Evolutionary conservation across 2,329 filamentous ascomycete genomes (phyloP), one percentile per base, ranked within the genome.

Genomic region (Aureobasidium melanogenum): DNA sequence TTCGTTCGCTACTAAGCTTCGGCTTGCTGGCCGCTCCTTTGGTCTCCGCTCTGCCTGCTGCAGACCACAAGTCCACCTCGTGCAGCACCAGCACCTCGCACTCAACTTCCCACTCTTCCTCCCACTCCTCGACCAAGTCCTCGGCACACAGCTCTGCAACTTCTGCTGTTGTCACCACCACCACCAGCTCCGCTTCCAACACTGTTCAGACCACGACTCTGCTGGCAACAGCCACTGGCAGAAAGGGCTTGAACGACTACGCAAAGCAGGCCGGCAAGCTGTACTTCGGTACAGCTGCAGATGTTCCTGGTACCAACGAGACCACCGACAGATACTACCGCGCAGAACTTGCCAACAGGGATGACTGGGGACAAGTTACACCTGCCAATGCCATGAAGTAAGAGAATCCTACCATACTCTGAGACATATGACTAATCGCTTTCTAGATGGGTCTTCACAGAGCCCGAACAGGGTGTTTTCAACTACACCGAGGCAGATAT

Each of bases 341-440:
- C 19, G 70, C 73, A 22, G 82, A 86, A 63, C 74, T 86, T 44
- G 78, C 77, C 64, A 75, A 85, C 69, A 73, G 68, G 8, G 73
- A 75, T 50, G 83, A 87, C 67, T 88, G 88, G 67, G 86, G 85
- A 34, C 80, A 85, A 70, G 77, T 87, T 28, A 87, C 85, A 0
- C 84, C 85, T 0, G 82, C 81, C 52, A 88, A 88, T 69, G 79
- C 80, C 2, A 81, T 84, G 70, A 83, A 84, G 56, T 59, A 59
- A 50, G 44, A 56, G 9, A 32, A 4, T 34, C 15, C 24, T 19
- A 41, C 24, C 22, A 44, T 54, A 24, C 28, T 12, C 39, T 34
- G 44, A n/a, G 44, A 15, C 15, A 6, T 19, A 30, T 34, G 10
- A 56, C 26, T 44, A 12, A 44, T 5, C 24, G 24, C 30, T 4